These are phyloP conservation scores for Skeletonema marinoi DNA, from an alignment of 108 stramenopile genomes.

Conservation along the genomic window DNA sequence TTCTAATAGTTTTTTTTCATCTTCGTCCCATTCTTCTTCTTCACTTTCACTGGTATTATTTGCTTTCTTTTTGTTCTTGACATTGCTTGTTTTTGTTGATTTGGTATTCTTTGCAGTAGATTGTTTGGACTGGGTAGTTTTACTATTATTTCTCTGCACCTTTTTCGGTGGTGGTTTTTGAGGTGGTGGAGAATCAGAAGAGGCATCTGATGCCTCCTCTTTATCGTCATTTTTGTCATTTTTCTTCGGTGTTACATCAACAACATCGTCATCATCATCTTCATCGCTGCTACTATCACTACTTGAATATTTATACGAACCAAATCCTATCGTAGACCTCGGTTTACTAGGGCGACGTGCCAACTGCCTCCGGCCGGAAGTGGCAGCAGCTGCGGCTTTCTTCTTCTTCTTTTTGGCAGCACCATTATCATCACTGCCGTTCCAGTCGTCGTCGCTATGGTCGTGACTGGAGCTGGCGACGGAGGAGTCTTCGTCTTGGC, in stretches of 20 bases:
- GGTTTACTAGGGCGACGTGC: neutral
- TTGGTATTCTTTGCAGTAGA: neutral
- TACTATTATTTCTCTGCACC: neutral
- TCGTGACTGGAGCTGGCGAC: neutral
- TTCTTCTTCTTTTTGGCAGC: neutral
- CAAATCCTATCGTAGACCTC: neutral
- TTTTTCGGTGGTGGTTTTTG: neutral
- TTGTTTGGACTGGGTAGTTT: neutral
- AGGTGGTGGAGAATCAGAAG: neutral
- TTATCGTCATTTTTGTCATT: neutral
- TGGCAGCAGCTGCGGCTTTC: neutral
- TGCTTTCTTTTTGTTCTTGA: neutral
- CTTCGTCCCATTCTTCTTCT: conserved; percentile 31
- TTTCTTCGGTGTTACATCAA: neutral
- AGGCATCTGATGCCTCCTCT: neutral
- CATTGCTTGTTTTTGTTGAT: neutral
- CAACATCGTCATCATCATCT: neutral
- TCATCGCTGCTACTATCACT: neutral
- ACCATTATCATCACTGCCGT: neutral
- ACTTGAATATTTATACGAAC: neutral
- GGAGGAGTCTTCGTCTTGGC: neutral
- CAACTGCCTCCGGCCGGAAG: neutral
- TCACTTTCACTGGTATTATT: neutral
- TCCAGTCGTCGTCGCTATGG: neutral
- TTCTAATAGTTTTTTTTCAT: conserved; percentile 11